Evolutionary conservation across 352 stramenopile genomes (phyloP), one percentile per base, ranked within the genome.

Genomic region (Globisporangium perplexum): DNA sequence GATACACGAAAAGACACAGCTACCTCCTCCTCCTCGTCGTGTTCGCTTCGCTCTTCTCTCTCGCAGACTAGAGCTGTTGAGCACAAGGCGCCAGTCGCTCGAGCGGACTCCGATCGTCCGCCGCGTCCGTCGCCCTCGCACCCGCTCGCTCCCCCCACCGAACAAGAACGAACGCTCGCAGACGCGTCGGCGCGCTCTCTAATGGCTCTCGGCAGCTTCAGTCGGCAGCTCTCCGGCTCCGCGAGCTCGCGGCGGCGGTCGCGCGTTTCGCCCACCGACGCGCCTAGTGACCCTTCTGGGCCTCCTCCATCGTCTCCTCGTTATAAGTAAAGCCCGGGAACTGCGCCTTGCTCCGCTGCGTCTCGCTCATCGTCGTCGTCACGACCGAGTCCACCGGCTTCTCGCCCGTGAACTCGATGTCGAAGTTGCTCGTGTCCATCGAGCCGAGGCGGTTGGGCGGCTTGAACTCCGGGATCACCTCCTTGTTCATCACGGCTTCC

Each of bases 351-450:
- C 89, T 90, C 64, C 83, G 81, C 72, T 93, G 83, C 30, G 83
- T 93, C 66, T 91, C 83, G 71, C 83, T 95, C 81, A 95, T 90
- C 31, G 78, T 92, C 52, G 83, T 93, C n/a, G 85, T 95, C 59
- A 95, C 85, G 46, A 95, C 85, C 43, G 85, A 95, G 66, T 95
- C 85, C 47, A 94, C 86, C 10, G 93, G 86, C 53, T 92, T 93
- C 60, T 97, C 89, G 44, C 65, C 74, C 52, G 93, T 98, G 59
- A 98, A 98, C 57, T 98, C 90, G 44, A 96, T 74, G 63, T 97
- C 82, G 59, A 98, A 96, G 70, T 98, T 97, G 71, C 84, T 92
- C 53, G 90, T 97, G 71, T 98, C 92, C 60, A 95, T 90, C 49
- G 81, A 93, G 38, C 85, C 85, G 59, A 93, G 73, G 46, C 78